Evolutionary conservation across 768 basidiomycete species (phyloP), one percentile per base, ranked within the genome.

Genomic region (Kwoniella bestiolae): DNA sequence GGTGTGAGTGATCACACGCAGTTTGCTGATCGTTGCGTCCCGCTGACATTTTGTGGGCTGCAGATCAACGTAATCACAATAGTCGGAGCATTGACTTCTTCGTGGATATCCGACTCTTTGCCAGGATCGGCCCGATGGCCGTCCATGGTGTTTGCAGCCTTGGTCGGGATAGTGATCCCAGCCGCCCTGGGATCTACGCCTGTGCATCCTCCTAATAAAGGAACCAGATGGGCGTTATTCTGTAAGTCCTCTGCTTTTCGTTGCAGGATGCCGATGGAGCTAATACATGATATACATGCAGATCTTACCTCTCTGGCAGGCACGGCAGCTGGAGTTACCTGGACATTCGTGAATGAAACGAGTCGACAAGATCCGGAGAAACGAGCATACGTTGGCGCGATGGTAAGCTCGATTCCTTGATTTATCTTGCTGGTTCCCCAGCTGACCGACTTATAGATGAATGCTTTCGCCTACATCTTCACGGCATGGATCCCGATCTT

Each of bases 41-140:
- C 9, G 38, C 44, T 56, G 47, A 51, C 47, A n/a, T 28, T 16
- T 35, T 53, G 16, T 34, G 49, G 25, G 25, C 25, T 44, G 35
- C n/a, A 72, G 68, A 73, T 74, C 70, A 74, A 74, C 52, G 18
- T 71, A 31, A 61, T 74, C 35, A 68, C 68, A n/a, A 74, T 74
- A 28, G 58, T 67, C n/a, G 50, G 68, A 7, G 56, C 67, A 5
- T 61, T 74, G 18, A 61, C 59, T 1, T 68, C 70, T 0, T 66
- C 70, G 12, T 69, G 66, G 70, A 63, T 71, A 7, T 71, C 73
- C 7, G 73, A 74, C 44, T 59, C 73, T 18, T 55, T 71, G 8
- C 70, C 68, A 16, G 65, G 63, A 50, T 58, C 67, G 5, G 64
- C 60, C n/a, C 34, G 73, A 55, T 74, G 70, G 70, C 73, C 73